Evolutionary conservation across 83 land plant genomes (phyloP).

Genomic region (Thuja plicata): DNA sequence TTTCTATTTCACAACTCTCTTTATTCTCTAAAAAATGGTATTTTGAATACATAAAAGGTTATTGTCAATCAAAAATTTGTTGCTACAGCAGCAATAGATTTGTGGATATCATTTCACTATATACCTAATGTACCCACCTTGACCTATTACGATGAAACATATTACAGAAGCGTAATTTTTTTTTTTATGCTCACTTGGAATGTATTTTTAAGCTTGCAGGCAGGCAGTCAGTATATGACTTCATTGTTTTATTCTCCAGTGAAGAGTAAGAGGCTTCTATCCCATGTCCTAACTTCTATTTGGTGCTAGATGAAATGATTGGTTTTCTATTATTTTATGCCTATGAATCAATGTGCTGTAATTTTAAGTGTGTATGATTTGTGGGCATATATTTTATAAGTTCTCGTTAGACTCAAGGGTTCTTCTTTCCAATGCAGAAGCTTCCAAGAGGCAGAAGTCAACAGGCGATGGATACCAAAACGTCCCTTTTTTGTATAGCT

Average conservation of each 20-base stretch:
- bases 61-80: neutral
- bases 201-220: slow-evolving; percentile 68
- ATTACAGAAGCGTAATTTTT: neutral
- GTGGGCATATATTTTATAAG: neutral
- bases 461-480: slow-evolving; percentile 37
- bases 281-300: slow-evolving; percentile 9
- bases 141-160: neutral
- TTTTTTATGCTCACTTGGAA: slow-evolving; percentile 14
- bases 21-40: neutral
- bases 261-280: slow-evolving; percentile 68
- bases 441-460: slow-evolving; percentile 12
- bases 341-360: neutral
- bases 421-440: slow-evolving; percentile 25
- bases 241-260: slow-evolving; percentile 39
- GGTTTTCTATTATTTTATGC: neutral
- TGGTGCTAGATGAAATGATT: neutral
- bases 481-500: slow-evolving; percentile 70
- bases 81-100: neutral
- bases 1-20: neutral
- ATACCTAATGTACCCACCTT: neutral
- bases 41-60: neutral
- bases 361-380: neutral
- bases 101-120: neutral
- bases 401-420: too few relatives aligned
- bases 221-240: slow-evolving; percentile 38